Conservation (phyloP, 441 rosid genomes). For the Geranium incanum region DNA sequence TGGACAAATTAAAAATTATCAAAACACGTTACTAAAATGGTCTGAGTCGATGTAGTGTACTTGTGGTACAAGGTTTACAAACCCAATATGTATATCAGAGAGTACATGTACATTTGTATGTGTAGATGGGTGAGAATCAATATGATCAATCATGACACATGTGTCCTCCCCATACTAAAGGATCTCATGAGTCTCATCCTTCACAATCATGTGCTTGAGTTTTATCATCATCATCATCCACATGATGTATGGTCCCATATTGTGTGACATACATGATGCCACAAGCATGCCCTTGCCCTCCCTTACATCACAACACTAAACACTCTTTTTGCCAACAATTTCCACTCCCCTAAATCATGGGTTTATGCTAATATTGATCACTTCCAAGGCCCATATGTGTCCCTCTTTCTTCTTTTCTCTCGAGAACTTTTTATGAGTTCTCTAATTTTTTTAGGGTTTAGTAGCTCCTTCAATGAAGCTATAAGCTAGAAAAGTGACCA, state of each 20-base stretch:
- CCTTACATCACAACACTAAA: neutral
- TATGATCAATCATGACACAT: neutral
- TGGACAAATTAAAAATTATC: too few relatives aligned
- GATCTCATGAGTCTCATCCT: neutral
- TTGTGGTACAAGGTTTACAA: too few relatives aligned
- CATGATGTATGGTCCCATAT: neutral
- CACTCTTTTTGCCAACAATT: slow-evolving; percentile 7
- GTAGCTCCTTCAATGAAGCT: slow-evolving; percentile 3
- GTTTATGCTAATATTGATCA: slow-evolving; percentile 11
- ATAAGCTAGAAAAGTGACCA: slow-evolving; percentile 26
- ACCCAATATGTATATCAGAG: too few relatives aligned
- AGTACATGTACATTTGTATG: too few relatives aligned
- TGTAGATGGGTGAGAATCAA: neutral
- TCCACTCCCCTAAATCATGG: slow-evolving; percentile 22
- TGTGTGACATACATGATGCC: slow-evolving; percentile 19
- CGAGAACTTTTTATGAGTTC: neutral
- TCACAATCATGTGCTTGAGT: neutral
- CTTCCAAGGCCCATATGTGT: neutral
- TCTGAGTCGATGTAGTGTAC: neutral
- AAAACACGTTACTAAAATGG: neutral
- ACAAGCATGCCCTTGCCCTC: slow-evolving; percentile 27
- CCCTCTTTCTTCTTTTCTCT: neutral
- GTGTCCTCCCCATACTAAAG: neutral
- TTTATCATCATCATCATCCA: neutral
- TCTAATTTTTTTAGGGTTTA: slow-evolving; percentile 8